Conservation (phyloP, 495 filamentous ascomycete genomes). For the Opeltia flavorubescens region DNA sequence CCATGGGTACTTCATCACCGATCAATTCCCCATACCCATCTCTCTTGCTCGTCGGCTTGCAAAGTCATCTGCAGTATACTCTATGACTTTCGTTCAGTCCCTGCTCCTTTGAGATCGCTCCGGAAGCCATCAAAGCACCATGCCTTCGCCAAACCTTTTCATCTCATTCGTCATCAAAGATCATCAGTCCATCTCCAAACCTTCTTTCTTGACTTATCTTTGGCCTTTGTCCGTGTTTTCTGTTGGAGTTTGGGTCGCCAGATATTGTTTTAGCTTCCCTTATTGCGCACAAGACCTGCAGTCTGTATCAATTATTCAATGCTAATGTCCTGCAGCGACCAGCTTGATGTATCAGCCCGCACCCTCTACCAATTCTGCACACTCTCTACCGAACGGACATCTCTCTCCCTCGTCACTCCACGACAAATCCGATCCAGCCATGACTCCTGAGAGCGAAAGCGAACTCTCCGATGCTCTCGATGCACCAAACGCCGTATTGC, state of each 20-base stretch:
- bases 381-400: slow-evolving; percentile 14
- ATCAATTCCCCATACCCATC: not conserved
- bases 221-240: not conserved
- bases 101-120: slow-evolving; percentile 8
- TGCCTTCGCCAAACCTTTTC: slow-evolving; percentile 7
- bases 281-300: slow-evolving; percentile 4
- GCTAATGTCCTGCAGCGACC: slow-evolving; percentile 17
- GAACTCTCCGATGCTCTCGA: slow-evolving; percentile 36
- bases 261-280: not conserved
- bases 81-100: not conserved
- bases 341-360: slow-evolving; percentile 14
- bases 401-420: slow-evolving; percentile 16
- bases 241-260: slow-evolving; percentile 12
- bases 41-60: not conserved
- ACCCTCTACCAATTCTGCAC: slow-evolving; percentile 7
- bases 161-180: slow-evolving; percentile 15
- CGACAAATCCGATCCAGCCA: slow-evolving; percentile 8
- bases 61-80: not conserved
- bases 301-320: slow-evolving; percentile 7
- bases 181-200: slow-evolving; percentile 7
- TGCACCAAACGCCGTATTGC: slow-evolving; percentile 19
- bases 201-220: not conserved
- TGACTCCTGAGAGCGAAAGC: slow-evolving; percentile 36
- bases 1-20: slow-evolving; percentile 1
- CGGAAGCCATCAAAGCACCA: slow-evolving; percentile 28